These are phyloP conservation scores for Neonothopanus nambi DNA, from an alignment of 1,284 basidiomycete genomes.

Conservation along the genomic window DNA sequence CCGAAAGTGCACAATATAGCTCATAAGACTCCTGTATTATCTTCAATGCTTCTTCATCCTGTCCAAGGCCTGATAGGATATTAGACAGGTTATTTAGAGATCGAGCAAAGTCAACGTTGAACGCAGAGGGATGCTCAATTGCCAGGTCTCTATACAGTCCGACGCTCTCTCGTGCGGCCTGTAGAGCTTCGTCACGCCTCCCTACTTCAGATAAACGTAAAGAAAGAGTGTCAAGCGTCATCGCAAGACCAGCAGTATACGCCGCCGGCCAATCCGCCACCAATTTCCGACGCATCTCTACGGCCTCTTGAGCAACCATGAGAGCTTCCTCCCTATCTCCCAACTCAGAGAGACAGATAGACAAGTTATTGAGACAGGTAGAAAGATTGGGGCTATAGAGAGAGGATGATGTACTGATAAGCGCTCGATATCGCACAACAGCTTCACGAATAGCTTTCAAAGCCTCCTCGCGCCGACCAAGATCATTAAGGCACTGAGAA, in stretches of 20 bases:
- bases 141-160: neutral
- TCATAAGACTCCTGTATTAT: no score
- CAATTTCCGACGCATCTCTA: neutral
- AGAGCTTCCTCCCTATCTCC: neutral
- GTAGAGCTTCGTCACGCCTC: conserved; percentile 2
- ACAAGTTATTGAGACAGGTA: neutral
- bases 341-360: neutral
- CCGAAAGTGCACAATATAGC: neutral
- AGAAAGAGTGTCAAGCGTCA: conserved; percentile 6
- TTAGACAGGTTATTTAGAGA: neutral
- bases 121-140: neutral
- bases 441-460: conserved; percentile 3
- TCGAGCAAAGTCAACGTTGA: neutral
- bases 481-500: no score
- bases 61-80: no score
- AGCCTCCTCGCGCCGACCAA: no score
- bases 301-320: neutral
- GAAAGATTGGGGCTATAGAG: neutral
- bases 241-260: neutral
- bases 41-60: no score
- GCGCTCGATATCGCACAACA: neutral
- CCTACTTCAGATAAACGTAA: conserved; percentile 3
- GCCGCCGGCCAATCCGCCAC: neutral
- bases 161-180: conserved; percentile 1
- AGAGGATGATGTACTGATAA: no score